These are phyloP conservation scores for Xylaria telfairii DNA, from an alignment of 495 filamentous ascomycete species.

Conservation along the genomic window DNA sequence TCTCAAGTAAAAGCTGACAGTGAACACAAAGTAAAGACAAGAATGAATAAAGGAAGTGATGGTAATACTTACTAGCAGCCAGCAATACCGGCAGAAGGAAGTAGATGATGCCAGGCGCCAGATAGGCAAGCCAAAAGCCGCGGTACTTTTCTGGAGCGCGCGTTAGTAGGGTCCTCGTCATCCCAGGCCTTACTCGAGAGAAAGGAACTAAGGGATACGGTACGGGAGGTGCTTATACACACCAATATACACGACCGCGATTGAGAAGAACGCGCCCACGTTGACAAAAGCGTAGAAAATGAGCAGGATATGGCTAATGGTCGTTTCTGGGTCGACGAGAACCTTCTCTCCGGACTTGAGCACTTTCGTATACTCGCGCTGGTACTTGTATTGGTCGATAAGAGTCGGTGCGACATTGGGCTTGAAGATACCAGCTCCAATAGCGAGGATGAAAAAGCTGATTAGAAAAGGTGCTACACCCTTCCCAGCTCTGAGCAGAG, in stretches of 20 bases:
- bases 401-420: conserved; percentile 65
- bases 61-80: conserved; percentile 13
- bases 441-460: conserved; percentile 55
- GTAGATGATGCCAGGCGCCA: conserved; percentile 57
- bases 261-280: conserved; percentile 69
- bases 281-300: conserved; percentile 78
- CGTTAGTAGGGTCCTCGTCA: too few species aligned
- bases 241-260: conserved; percentile 66
- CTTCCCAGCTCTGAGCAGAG: conserved; percentile 55
- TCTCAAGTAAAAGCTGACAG: neutral
- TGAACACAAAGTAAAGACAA: neutral
- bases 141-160: conserved; percentile 57
- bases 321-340: conserved; percentile 73
- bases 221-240: too few species aligned
- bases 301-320: conserved; percentile 68
- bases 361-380: conserved; percentile 61
- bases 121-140: conserved; percentile 72
- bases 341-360: conserved; percentile 70
- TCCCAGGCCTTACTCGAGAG: too few species aligned
- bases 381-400: conserved; percentile 67
- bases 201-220: too few species aligned
- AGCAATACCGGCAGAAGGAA: conserved; percentile 54
- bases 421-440: conserved; percentile 75
- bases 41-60: neutral
- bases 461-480: conserved; percentile 55